phyloP scores from a whole-genome alignment of 352 stramenopile genomes.

The Thalassiosira livingstoniorum region DNA sequence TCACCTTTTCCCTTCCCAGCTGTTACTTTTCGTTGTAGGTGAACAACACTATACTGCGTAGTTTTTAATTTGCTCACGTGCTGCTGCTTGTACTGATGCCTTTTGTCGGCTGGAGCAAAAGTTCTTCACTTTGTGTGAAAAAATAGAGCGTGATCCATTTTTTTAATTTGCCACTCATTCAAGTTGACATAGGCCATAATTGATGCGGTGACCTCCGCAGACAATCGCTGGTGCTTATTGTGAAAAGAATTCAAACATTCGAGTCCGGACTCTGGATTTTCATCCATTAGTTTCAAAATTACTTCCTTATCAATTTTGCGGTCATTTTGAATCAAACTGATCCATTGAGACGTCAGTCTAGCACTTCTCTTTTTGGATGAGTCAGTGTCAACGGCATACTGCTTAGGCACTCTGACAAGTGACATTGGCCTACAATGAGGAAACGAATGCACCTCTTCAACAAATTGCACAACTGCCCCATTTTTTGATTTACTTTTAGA shows the following conservation, averaged over 20 bases:
- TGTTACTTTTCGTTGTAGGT: background rate
- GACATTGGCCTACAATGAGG: background rate
- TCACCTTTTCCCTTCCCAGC: background rate
- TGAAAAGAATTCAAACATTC: background rate
- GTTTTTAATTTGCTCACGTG: too few species aligned
- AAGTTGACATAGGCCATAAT: background rate
- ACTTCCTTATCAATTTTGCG: background rate
- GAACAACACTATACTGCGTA: background rate
- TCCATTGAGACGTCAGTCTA: too few species aligned
- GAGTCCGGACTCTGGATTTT: background rate
- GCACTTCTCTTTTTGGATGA: too few species aligned
- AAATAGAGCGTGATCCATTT: background rate
- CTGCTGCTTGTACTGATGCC: background rate
- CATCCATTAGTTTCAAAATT: background rate
- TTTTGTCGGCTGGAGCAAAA: background rate
- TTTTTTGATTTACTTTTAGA: background rate
- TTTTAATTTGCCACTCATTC: conserved; percentile 1
- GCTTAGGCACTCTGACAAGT: background rate
- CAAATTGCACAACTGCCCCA: background rate
- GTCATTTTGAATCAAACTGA: too few species aligned
- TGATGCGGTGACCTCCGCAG: background rate
- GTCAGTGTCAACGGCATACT: too few species aligned
- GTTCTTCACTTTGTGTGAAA: background rate
- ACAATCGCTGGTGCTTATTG: background rate
- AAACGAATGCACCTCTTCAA: background rate